A percentile compares a stretch with the other conserved stretches of the same genome.
These are phyloP conservation scores for Melampsora larici-populina DNA, from an alignment of 1,284 basidiomycete genomes.

Conservation along the genomic window DNA sequence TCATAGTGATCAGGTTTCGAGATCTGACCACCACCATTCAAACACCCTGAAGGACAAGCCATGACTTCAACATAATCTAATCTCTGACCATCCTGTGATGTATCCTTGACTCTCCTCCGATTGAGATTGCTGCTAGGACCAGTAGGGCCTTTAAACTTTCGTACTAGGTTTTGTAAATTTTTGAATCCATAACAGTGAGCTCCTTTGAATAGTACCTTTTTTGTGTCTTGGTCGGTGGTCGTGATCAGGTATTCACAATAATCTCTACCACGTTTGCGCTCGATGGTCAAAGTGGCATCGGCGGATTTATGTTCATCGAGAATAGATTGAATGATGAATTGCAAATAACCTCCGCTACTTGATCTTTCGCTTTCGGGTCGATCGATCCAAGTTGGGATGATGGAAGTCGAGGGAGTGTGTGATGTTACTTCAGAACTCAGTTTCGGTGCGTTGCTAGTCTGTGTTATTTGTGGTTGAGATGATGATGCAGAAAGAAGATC, in stretches of 20 bases:
- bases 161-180: conserved; percentile 93
- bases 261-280: conserved; percentile 52
- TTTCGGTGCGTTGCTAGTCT: conserved; percentile 33
- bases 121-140: conserved; percentile 61
- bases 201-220: conserved; percentile 73
- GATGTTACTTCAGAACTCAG: conserved; percentile 59
- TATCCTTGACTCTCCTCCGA: conserved; percentile 7
- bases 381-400: conserved; percentile 59
- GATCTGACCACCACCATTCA: conserved; percentile 94
- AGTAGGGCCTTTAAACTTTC: conserved; percentile 80
- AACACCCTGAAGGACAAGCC: conserved; percentile 97
- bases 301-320: background rate
- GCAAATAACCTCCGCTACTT: conserved; percentile 63
- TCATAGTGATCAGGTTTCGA: conserved; percentile 57
- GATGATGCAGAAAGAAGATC: conserved; percentile 65
- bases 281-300: conserved; percentile 50
- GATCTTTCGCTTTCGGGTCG: conserved; percentile 63
- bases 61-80: conserved; percentile 95
- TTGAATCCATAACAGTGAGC: conserved; percentile 96
- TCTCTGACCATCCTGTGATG: background rate
- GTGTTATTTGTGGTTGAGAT: conserved; percentile 57
- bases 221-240: conserved; percentile 53
- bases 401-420: conserved; percentile 54
- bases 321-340: conserved; percentile 56
- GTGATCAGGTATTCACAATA: conserved; percentile 19